Percentiles rank a stretch among this genome's conserved stretches.
Conservation (phyloP, 176 grass and related monocot species). For the Oryza punctata region DNA sequence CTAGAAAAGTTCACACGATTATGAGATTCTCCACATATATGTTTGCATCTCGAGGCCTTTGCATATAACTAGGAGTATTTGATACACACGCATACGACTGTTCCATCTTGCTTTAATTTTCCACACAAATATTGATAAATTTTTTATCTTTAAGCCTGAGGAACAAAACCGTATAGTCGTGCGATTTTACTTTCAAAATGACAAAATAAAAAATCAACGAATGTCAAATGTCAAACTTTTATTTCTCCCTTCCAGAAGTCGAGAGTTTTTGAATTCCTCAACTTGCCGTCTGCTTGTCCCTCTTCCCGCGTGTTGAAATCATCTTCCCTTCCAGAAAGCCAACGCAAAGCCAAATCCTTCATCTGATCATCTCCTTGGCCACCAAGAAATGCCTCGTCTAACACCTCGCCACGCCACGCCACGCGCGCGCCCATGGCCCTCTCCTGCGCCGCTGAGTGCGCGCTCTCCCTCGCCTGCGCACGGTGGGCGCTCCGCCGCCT, state of each 20-base stretch:
- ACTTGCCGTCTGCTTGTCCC: neutral
- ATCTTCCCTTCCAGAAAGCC: neutral
- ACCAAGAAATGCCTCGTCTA: slow-evolving; percentile 1
- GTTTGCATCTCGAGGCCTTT: too few species aligned
- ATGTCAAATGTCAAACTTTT: neutral
- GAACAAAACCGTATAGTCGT: too few species aligned
- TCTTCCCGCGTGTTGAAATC: slow-evolving; percentile 1
- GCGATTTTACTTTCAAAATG: neutral
- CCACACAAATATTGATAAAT: too few species aligned
- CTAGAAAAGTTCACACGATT: too few species aligned
- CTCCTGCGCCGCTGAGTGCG: slow-evolving; percentile 43
- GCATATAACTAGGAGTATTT: too few species aligned
- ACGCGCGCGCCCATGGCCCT: neutral
- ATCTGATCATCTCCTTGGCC: neutral
- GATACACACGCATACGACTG: too few species aligned
- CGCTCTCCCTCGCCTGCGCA: slow-evolving; percentile 45
- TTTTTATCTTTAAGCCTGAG: too few species aligned
- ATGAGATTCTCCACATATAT: too few species aligned
- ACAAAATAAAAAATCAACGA: neutral
- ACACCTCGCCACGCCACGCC: neutral
- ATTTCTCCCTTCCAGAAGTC: neutral
- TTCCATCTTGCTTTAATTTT: too few species aligned
- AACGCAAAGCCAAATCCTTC: neutral
- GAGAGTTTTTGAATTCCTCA: neutral
- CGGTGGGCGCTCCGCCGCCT: slow-evolving; percentile 50